Conservation (phyloP, 1,284 basidiomycete genomes). For the Phellopilus nigrolimitatus region DNA sequence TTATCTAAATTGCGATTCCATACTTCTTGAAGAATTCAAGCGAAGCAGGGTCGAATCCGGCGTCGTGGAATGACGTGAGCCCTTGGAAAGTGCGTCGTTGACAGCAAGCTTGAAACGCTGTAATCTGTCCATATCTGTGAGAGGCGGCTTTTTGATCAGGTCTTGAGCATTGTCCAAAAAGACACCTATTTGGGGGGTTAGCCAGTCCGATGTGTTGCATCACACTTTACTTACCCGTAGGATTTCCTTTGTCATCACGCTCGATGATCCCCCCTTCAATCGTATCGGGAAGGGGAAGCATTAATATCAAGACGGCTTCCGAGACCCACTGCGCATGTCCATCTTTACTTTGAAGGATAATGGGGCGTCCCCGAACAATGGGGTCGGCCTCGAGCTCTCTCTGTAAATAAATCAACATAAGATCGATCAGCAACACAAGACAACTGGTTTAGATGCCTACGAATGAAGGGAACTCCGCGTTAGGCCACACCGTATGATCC, state of each 20-base stretch:
- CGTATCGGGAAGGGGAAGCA: conserved; percentile 56
- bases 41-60: conserved; percentile 64
- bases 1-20: conserved; percentile 16
- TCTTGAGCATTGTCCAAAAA: conserved; percentile 71
- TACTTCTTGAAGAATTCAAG: conserved; percentile 72
- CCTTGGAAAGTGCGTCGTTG: conserved; percentile 65
- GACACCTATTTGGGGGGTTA: conserved; percentile 36
- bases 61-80: conserved; percentile 82
- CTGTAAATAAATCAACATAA: conserved; percentile 35
- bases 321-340: conserved; percentile 90
- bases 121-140: conserved; percentile 60
- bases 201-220: conserved; percentile 22
- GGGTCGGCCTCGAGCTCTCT: conserved; percentile 69
- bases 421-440: conserved; percentile 1
- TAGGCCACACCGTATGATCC: conserved; percentile 83
- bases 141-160: conserved; percentile 55
- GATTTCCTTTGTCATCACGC: conserved; percentile 60
- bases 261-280: conserved; percentile 81
- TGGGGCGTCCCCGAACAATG: conserved; percentile 60
- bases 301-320: conserved; percentile 48
- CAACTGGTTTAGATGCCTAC: conserved; percentile 44
- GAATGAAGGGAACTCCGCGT: conserved; percentile 66
- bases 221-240: conserved; percentile 56
- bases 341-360: conserved; percentile 81
- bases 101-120: conserved; percentile 62